Evolutionary conservation across 1,139 yeast species (phyloP), one percentile per base, ranked within the genome.

Genomic region (Candida buenavistaensis): DNA sequence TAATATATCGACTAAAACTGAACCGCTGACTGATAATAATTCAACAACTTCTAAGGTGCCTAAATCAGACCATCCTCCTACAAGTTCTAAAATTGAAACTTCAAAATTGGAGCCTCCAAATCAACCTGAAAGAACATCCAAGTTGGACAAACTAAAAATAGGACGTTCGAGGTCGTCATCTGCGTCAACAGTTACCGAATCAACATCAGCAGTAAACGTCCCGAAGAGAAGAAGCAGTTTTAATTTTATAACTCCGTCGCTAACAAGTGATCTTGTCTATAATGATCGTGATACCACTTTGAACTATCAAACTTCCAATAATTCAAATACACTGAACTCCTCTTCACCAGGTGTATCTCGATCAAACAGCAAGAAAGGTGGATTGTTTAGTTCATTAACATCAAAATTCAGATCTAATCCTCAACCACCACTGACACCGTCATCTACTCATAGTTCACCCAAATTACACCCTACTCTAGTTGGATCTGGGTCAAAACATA

Each of bases 341-440:
- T 17, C 40, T 4, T 44, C 54, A 3, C 54, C 55, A 2, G 35
- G 37, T 14, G 50, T 54, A 6, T 43, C 59, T 6, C 44, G 62
- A 20, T 46, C 54, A 32, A 55, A 54, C 37, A 52, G 66, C 34
- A 54, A 52, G 28, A 62, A 55, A 30, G 68, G 69, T 43, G 70
- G 77, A 3, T 40, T 76, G 8, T 73, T 76, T 53, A 66, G 75
- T 41, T 68, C 76, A 4, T 49, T 79, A 10, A 78, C 83, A 2
- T 74, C 82, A 3, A 78, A 78, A 48, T 70, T 78, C 45, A 76
- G 72, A 41, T 54, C 63, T 1, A 30, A 38, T 16, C 35, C 45
- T 9, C 26, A 17, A 8, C 31, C 9, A 10, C 17, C 43, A 12
- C 24, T 38, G 17, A 23, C 43, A 30, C 16, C 33, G 11, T 11